Evolutionary conservation across 2,329 filamentous ascomycete species (phyloP).

Genomic region (Claviceps maximensis): DNA sequence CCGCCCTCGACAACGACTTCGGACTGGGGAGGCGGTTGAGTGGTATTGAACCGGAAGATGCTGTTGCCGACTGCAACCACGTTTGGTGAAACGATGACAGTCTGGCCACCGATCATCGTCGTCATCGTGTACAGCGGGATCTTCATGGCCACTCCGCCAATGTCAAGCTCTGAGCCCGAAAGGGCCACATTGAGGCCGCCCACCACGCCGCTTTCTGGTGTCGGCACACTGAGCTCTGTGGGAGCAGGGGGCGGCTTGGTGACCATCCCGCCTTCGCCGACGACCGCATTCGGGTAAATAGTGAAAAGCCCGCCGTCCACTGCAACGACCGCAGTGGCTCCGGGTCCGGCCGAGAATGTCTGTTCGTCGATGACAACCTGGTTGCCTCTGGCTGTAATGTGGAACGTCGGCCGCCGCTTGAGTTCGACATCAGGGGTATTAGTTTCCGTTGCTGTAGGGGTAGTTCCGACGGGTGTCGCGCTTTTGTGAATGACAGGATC

Average conservation of each 20-base stretch:
- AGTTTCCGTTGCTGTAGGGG: neutral
- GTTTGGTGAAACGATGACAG: constrained; percentile 22
- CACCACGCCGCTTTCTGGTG: constrained; percentile 25
- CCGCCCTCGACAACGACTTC: constrained; percentile 35
- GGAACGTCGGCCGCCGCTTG: constrained; percentile 17
- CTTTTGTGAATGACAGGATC: constrained; percentile 10
- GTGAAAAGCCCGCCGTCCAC: constrained; percentile 31
- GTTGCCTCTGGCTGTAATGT: constrained; percentile 29
- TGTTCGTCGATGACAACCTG: constrained; percentile 33
- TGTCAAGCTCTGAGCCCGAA: constrained; percentile 25
- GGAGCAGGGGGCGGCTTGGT: constrained; percentile 24
- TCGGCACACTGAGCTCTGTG: constrained; percentile 17
- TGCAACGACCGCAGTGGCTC: constrained; percentile 28
- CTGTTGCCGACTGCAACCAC: constrained; percentile 22
- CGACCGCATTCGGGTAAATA: constrained; percentile 32
- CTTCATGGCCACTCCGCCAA: constrained; percentile 30
- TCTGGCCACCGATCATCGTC: constrained; percentile 19
- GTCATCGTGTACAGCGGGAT: constrained; percentile 25
- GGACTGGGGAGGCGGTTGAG: constrained; percentile 20
- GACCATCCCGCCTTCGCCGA: constrained; percentile 32
- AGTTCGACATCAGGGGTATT: neutral
- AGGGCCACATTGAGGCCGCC: constrained; percentile 28
- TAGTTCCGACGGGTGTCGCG: neutral
- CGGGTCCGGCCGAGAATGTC: constrained; percentile 28
- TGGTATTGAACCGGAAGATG: constrained; percentile 22